Conservation (phyloP, 2,329 filamentous ascomycete species). For the Ceratocystis lukuohia region DNA sequence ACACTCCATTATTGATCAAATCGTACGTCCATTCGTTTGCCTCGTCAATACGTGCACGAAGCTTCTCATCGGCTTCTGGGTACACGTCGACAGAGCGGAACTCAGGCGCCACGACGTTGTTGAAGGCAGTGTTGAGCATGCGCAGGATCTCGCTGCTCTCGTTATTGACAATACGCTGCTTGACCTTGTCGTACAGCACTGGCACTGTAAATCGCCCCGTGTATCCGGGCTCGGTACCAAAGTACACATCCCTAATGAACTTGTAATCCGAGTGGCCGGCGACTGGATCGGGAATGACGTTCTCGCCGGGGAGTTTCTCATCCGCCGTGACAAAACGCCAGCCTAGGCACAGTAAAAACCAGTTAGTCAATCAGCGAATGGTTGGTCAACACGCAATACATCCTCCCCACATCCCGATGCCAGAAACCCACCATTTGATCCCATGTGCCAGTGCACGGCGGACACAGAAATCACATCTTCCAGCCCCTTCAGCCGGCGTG, state of each 20-base stretch:
- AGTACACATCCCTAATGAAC: slow-evolving; percentile 68
- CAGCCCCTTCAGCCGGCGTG: slow-evolving; percentile 78
- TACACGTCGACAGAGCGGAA: slow-evolving; percentile 52
- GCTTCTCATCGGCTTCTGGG: slow-evolving; percentile 35
- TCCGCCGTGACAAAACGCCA: slow-evolving; percentile 69
- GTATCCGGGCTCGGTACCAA: slow-evolving; percentile 58
- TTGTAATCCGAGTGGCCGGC: slow-evolving; percentile 56
- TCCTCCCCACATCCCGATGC: neutral
- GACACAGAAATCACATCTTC: slow-evolving; percentile 70
- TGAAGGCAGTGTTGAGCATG: slow-evolving; percentile 70
- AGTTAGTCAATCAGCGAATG: neutral
- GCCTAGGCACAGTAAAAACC: neutral
- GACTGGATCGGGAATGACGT: slow-evolving; percentile 54
- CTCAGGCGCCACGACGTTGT: slow-evolving; percentile 50
- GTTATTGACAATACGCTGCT: slow-evolving; percentile 70
- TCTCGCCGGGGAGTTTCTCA: slow-evolving; percentile 41
- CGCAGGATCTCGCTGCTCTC: slow-evolving; percentile 87
- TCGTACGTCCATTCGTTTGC: slow-evolving; percentile 72
- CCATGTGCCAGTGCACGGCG: slow-evolving; percentile 87
- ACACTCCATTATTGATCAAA: slow-evolving; percentile 57
- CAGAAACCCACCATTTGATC: slow-evolving; percentile 34
- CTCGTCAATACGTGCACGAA: slow-evolving; percentile 59
- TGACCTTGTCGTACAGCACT: slow-evolving; percentile 67
- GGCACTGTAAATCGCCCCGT: slow-evolving; percentile 75
- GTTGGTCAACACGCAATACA: neutral